Evolutionary conservation across 2,329 filamentous ascomycete genomes (phyloP), one percentile per base, ranked within the genome.

Genomic region (Rhinocladiella similis): DNA sequence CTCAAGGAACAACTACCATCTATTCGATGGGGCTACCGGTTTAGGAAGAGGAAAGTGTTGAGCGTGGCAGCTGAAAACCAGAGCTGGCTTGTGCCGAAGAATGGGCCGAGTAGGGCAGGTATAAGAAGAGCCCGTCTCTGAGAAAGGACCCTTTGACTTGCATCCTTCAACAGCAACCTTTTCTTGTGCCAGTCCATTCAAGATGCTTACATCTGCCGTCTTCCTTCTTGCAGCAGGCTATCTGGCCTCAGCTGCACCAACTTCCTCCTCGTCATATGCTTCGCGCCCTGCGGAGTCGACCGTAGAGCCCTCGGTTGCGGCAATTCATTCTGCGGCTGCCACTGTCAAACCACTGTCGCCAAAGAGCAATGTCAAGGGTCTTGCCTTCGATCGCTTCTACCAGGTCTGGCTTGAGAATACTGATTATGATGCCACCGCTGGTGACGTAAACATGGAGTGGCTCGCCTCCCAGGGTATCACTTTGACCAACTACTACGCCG

Each of bases 321-420:
- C 50, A 42, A 53, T 56, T 16, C 25, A 48, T 19, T 65, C 67
- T 14, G 67, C 68, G 10, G 66, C 65, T 13, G 84, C 84, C 6
- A 87, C 82, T 1, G 84, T 84, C 10, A 77, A 79, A 67, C 85
- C 85, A 1, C 72, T 74, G 59, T 84, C 82, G 59, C 83, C 85
- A 1, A 83, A 80, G 29, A 85, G 80, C 69, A 69, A 84, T 65
- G 84, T 91, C 50, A 80, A 83, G 68, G 90, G 90, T 60, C 84
- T 86, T 68, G 84, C 80, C 0, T 92, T 92, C 68, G 82, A 91
- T 68, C 84, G 89, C 14, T 82, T 89, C 59, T 84, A 84, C 53
- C 82, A 85, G 55, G 84, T 92, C 70, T 92, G 87, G 85, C 79
- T 91, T 47, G 89, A 92, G 75, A 92, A 92, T 69, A 89, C 85